Percentiles rank a stretch among this genome's conserved stretches.
phyloP scores from a whole-genome alignment of 371 early-diverging fungal genomes.

The Mortierella sp. region DNA sequence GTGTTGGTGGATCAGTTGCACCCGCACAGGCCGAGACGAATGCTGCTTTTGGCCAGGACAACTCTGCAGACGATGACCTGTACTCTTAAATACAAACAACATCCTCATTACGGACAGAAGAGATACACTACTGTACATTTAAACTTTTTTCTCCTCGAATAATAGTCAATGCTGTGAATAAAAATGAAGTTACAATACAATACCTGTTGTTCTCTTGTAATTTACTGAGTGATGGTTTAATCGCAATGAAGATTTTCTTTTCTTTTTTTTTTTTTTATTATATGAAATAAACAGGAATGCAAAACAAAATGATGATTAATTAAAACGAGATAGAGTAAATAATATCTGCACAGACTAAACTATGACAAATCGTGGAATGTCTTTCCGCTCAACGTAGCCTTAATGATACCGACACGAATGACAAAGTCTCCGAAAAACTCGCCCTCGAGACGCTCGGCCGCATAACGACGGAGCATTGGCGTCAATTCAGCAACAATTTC shows the following conservation, averaged over 20 bases:
- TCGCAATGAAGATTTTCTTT: too few species aligned
- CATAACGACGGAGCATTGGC: conserved; percentile 87
- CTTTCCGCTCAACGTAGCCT: conserved; percentile 81
- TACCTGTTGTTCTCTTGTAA: conserved; percentile 24
- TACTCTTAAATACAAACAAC: conserved; percentile 59
- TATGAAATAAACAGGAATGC: not conserved
- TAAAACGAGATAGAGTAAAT: not conserved
- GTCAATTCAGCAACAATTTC: conserved; percentile 84
- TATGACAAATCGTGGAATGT: conserved; percentile 81
- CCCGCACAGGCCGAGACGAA: conserved; percentile 56
- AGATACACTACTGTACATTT: not conserved
- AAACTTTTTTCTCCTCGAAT: conserved; percentile 1
- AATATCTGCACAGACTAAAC: not conserved
- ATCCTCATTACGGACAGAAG: not conserved
- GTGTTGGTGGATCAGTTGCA: conserved; percentile 61
- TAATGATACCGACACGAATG: conserved; percentile 88
- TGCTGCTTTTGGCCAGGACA: conserved; percentile 61
- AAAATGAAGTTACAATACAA: not conserved
- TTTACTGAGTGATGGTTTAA: conserved; percentile 53
- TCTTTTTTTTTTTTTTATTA: too few species aligned
- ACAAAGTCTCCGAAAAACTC: conserved; percentile 96
- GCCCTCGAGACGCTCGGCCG: conserved; percentile 74
- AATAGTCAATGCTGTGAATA: conserved; percentile 6
- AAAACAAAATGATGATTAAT: conserved; percentile 4
- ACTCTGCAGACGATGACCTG: conserved; percentile 65